These are phyloP conservation scores for Aspergillus coremiiformis DNA, from an alignment of 495 filamentous ascomycete species.

Conservation along the genomic window DNA sequence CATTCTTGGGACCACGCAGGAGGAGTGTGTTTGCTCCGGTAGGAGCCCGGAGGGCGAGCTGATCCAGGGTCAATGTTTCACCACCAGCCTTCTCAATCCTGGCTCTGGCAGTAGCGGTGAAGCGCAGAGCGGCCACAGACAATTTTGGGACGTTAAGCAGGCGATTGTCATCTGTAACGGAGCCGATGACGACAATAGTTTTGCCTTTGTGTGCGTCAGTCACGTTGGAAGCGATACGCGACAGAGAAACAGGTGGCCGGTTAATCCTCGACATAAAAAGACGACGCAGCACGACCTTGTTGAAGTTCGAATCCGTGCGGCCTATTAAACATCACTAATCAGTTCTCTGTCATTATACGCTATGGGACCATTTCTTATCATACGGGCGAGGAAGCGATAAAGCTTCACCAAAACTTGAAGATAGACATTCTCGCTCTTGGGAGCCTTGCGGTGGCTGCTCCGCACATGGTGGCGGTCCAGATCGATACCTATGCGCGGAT, in stretches of 20 bases:
- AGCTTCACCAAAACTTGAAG: conserved; percentile 97
- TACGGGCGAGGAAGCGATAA: conserved; percentile 97
- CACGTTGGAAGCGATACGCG: conserved; percentile 66
- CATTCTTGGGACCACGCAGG: conserved; percentile 93
- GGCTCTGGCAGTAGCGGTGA: conserved; percentile 91
- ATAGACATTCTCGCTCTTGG: conserved; percentile 98
- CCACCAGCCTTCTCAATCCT: conserved; percentile 88
- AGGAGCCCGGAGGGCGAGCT: conserved; percentile 86
- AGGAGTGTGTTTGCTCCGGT: conserved; percentile 93
- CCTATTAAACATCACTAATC: conserved; percentile 42
- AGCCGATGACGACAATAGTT: conserved; percentile 86
- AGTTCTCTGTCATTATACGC: conserved; percentile 11
- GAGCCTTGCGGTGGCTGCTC: conserved; percentile 82
- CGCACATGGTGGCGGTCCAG: conserved; percentile 77
- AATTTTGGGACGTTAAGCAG: conserved; percentile 84
- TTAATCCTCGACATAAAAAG: conserved; percentile 97
- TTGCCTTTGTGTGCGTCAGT: conserved; percentile 68
- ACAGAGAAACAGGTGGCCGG: conserved; percentile 89
- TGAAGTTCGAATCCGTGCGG: conserved; percentile 94
- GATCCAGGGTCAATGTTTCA: conserved; percentile 88
- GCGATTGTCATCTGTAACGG: conserved; percentile 94
- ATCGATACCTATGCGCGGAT: conserved; percentile 49
- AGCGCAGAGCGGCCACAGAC: conserved; percentile 83
- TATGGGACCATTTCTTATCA: conserved; percentile 23
- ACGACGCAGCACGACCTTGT: conserved; percentile 91